Evolutionary conservation across 495 filamentous ascomycete species (phyloP).

Genomic region (Neurospora sp.): DNA sequence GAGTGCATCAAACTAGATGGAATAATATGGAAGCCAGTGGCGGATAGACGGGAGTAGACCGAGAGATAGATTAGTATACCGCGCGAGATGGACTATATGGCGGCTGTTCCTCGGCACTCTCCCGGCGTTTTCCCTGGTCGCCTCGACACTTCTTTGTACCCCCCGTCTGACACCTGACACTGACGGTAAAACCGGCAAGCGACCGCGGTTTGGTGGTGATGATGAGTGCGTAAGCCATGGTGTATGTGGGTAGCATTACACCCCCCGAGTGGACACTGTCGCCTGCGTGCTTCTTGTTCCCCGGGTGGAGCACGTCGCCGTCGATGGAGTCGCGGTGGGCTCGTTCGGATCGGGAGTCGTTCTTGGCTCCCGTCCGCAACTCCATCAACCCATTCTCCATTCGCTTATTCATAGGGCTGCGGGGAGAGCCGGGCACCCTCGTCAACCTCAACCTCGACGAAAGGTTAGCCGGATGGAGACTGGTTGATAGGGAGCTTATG

Average conservation of each 20-base stretch:
- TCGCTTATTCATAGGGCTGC: not conserved
- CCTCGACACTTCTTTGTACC: not conserved
- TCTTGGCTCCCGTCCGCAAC: not conserved
- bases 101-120: not conserved
- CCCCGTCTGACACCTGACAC: not conserved
- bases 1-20: not conserved
- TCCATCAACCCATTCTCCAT: not conserved
- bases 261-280: not conserved
- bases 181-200: not conserved
- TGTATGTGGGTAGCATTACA: not conserved
- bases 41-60: not conserved
- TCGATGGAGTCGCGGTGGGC: not conserved
- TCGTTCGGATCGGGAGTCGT: not conserved
- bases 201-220: not conserved
- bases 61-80: not conserved
- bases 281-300: not conserved
- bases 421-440: not conserved
- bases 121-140: not conserved
- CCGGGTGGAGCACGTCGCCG: not conserved
- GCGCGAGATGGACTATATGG: not conserved
- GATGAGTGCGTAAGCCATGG: not conserved
- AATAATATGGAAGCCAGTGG: not conserved
- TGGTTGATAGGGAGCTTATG: not conserved
- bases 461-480: not conserved
- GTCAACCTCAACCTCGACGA: not conserved